Evolutionary conservation across 768 basidiomycete species (phyloP).

Genomic region (Pisolithus tinctorius): DNA sequence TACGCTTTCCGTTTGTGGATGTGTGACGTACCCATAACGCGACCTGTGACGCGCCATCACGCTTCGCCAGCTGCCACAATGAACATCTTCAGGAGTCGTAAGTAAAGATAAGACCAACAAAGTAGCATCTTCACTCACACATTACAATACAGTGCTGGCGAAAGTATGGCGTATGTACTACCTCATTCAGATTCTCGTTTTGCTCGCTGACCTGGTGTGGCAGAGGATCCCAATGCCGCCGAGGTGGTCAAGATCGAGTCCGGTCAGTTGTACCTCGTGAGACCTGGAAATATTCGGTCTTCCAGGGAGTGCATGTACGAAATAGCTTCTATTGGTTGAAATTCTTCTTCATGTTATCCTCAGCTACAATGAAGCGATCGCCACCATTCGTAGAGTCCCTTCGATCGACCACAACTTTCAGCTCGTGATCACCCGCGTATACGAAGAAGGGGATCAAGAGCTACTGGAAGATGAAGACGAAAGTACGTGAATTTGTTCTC

Average conservation of each 20-base stretch:
- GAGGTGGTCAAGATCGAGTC: constrained; percentile 93
- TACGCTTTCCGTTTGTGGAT: neutral
- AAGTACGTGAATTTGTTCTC: constrained; percentile 40
- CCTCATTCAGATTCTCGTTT: constrained; percentile 9
- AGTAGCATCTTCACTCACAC: constrained; percentile 15
- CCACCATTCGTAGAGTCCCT: constrained; percentile 82
- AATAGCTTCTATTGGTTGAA: neutral
- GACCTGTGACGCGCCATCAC: constrained; percentile 15
- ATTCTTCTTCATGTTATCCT: constrained; percentile 1
- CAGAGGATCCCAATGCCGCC: constrained; percentile 90
- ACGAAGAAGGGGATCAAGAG: constrained; percentile 95
- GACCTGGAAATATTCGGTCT: constrained; percentile 86
- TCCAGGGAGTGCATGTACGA: constrained; percentile 96
- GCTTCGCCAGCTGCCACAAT: constrained; percentile 34
- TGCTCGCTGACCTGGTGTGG: constrained; percentile 21
- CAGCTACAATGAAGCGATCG: constrained; percentile 95
- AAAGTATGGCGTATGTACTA: constrained; percentile 87
- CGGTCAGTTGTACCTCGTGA: constrained; percentile 85
- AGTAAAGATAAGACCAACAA: constrained; percentile 26
- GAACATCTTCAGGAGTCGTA: constrained; percentile 83
- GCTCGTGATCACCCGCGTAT: constrained; percentile 92
- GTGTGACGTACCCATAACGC: constrained; percentile 22
- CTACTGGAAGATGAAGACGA: constrained; percentile 91
- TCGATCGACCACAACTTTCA: constrained; percentile 76
- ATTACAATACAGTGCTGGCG: constrained; percentile 56